A percentile compares a stretch with the other conserved stretches of the same genome.
These are phyloP conservation scores for Tricholoma hemisulphureum DNA, from an alignment of 768 basidiomycete genomes.

Conservation along the genomic window DNA sequence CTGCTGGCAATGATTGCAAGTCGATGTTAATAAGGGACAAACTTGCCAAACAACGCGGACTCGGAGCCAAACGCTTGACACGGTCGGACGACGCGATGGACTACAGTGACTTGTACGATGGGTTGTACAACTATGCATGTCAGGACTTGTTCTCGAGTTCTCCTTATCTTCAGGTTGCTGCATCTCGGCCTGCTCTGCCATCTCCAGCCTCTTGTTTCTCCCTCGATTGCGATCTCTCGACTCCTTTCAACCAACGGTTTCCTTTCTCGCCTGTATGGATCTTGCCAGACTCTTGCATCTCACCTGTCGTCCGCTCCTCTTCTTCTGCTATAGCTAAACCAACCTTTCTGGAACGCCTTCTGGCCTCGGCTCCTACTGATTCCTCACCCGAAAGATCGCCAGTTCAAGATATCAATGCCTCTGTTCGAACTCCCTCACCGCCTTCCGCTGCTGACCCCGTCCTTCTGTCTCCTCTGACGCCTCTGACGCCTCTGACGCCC, in stretches of 20 bases:
- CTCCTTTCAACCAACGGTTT: slow-evolving; percentile 6
- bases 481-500: slow-evolving; percentile 14
- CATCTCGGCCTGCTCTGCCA: background rate
- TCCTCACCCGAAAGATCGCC: slow-evolving; percentile 5
- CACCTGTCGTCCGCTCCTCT: slow-evolving; percentile 11
- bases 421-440: background rate
- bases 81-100: too few species aligned
- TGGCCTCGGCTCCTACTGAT: background rate
- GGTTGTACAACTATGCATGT: too few species aligned
- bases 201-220: too few species aligned
- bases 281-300: slow-evolving; percentile 7
- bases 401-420: background rate
- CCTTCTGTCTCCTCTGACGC: slow-evolving; percentile 13
- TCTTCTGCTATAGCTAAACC: background rate
- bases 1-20: slow-evolving; percentile 15
- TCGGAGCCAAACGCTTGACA: too few species aligned
- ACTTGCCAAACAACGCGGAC: slow-evolving; percentile 7
- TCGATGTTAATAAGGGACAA: too few species aligned
- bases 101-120: too few species aligned
- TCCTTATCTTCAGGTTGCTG: too few species aligned
- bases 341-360: slow-evolving; percentile 6
- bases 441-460: background rate
- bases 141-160: too few species aligned
- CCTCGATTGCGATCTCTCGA: background rate
- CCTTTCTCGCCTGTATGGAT: slow-evolving; percentile 5